phyloP scores from a whole-genome alignment of 208 protist species.

The Crithidia bombi region DNA sequence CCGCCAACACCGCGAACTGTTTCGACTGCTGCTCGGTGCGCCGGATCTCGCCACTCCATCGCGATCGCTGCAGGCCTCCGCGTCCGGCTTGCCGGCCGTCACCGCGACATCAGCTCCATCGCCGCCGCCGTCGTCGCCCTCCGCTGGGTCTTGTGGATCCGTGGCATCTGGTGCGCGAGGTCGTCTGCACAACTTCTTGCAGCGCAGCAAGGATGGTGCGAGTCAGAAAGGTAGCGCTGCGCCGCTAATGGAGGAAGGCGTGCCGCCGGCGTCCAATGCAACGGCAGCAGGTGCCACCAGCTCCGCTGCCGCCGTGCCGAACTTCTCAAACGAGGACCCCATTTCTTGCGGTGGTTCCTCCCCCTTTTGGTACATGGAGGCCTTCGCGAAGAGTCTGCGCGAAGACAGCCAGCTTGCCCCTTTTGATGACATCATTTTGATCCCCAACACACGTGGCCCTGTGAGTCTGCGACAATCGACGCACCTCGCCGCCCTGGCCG shows the following conservation, averaged over 20 bases:
- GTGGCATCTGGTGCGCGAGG: no score
- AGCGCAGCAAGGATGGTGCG: no score
- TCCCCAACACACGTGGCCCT: conserved; percentile 88
- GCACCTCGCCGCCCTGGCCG: conserved; percentile 83
- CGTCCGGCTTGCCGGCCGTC: no score
- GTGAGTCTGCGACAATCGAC: conserved; percentile 76
- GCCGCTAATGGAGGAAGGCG: not conserved
- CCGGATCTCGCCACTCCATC: conserved; percentile 22
- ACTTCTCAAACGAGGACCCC: conserved; percentile 8
- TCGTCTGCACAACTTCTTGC: no score
- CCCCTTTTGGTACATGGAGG: conserved; percentile 70
- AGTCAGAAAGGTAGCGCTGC: no score
- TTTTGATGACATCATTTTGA: conserved; percentile 87
- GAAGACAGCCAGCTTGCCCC: conserved; percentile 73
- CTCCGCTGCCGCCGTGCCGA: not conserved
- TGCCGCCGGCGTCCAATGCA: not conserved
- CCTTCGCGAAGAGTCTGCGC: conserved; percentile 66
- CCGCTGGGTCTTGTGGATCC: not conserved
- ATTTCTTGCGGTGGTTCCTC: conserved; percentile 18
- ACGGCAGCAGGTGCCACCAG: not conserved
- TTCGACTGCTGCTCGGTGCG: conserved; percentile 75
- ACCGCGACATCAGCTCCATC: not conserved
- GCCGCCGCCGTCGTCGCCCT: not conserved
- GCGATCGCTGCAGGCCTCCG: not conserved
- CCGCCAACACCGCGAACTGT: conserved; percentile 80